Base-by-base conservation (phyloP, 2,329 filamentous ascomycete genomes). In the Aspergillus spinulosporus region DNA sequence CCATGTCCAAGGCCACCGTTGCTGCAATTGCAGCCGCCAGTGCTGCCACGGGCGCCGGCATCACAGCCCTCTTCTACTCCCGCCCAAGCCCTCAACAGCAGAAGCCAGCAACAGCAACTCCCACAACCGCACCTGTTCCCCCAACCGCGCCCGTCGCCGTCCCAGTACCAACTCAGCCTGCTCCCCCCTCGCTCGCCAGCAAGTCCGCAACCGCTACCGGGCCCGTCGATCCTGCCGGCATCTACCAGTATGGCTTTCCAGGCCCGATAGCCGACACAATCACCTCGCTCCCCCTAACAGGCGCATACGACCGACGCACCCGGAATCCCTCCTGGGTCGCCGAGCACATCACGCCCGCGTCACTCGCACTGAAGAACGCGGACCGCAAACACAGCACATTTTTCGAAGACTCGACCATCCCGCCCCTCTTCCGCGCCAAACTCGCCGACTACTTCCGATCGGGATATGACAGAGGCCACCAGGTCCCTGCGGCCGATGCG, bases 381-480 rank as follows among this genome's bases (percentile, higher is more conserved):
- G 92, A 97, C 77, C 87, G 94, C 68, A 89, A 90, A 73, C 81
- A 93, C 81, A 92, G 87, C 72, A 77, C 77, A 59, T 99, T 99
- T 74, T 75, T 86, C 63, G 93, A 99, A 76, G 94, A 99, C 75
- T 73, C 81, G 2, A 75, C 76, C 26, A 88, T 99, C 53, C 94
- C 94, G 0, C 82, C 88, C 50, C 87, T 89, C 76, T 99, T 97
- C 81, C 88, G 92, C 61, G 94, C 90, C 57, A 88, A 88, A 73
- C 82, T 99, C 56, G 88, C 90, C 74, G 94, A 99, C 80, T 99
- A 99, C 80, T 92, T 88, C 80, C 89, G 93, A 64, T 92, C 88
- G 37, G 94, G 94, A 67, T 99, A 95, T 74, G 94, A 99, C 75
- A 85, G 94, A 37, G 94, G 94, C 59, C 94, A 99, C 77, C 94